Conservation (phyloP, 495 filamentous ascomycete species). For the Haplographium delicatum region DNA sequence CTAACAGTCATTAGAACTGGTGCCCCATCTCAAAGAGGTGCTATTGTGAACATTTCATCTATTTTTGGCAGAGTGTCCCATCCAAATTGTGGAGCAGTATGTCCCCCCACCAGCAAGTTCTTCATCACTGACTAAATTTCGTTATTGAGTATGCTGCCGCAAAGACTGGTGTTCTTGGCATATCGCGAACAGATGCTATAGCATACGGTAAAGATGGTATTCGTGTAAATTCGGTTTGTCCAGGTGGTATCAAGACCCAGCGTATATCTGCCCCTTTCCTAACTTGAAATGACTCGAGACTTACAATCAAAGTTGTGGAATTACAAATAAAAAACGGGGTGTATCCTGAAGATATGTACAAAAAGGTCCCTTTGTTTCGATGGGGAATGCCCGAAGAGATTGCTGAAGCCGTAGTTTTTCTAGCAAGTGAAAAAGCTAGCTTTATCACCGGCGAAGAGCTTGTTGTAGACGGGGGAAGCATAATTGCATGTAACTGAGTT, state of each 20-base stretch:
- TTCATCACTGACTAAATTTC: neutral
- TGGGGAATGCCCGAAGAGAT: constrained; percentile 2
- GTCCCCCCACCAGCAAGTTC: neutral
- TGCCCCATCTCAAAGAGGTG: neutral
- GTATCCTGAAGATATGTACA: constrained; percentile 2
- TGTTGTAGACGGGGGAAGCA: neutral
- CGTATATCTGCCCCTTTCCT: neutral
- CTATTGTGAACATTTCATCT: constrained; percentile 3
- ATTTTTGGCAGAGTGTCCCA: neutral
- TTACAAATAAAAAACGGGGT: neutral
- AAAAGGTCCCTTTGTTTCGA: neutral
- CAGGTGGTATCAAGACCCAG: neutral
- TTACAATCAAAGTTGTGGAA: constrained; percentile 2
- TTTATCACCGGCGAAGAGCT: constrained; percentile 1
- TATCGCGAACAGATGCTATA: neutral
- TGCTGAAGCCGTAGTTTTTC: constrained; percentile 1
- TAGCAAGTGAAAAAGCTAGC: neutral
- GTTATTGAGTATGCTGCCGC: neutral
- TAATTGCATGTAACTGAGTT: neutral
- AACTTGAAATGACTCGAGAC: neutral
- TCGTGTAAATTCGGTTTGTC: constrained; percentile 3
- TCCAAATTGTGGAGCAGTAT: neutral
- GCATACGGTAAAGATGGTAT: constrained; percentile 4
- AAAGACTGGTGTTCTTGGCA: constrained; percentile 2
- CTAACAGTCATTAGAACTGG: neutral